Evolutionary conservation across 2,329 filamentous ascomycete genomes (phyloP).

Genomic region (Sporothrix brasiliensis): DNA sequence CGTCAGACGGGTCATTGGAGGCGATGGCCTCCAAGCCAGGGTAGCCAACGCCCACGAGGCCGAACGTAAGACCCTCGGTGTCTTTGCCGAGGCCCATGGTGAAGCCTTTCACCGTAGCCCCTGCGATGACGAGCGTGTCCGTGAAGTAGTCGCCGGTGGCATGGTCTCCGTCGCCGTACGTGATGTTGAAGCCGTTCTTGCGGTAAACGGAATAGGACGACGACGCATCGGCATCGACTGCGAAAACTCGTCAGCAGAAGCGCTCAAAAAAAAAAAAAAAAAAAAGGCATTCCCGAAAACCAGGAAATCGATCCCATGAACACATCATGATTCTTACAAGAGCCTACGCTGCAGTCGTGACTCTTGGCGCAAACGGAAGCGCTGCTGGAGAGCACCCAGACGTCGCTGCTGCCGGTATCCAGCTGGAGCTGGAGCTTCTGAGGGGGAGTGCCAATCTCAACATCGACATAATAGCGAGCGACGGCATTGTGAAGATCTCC

Average conservation of each 20-base stretch:
- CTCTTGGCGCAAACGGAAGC: slow-evolving; percentile 5
- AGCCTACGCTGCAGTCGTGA: slow-evolving; percentile 3
- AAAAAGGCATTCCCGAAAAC: not conserved
- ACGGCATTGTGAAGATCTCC: not conserved
- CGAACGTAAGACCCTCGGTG: not conserved
- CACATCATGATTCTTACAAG: slow-evolving; percentile 17
- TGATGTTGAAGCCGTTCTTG: slow-evolving; percentile 7
- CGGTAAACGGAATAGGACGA: slow-evolving; percentile 1
- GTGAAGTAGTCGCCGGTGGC: slow-evolving; percentile 10
- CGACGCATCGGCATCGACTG: slow-evolving; percentile 5
- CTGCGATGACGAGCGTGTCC: slow-evolving; percentile 6
- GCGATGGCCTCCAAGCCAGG: slow-evolving; percentile 9
- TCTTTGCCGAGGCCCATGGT: slow-evolving; percentile 13
- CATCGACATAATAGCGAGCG: slow-evolving; percentile 10
- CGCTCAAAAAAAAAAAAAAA: not conserved
- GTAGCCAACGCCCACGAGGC: slow-evolving; percentile 13
- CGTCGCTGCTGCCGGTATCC: slow-evolving; percentile 16
- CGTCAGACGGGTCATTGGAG: not conserved
- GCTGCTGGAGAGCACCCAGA: slow-evolving; percentile 13
- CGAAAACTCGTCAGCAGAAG: slow-evolving; percentile 9
- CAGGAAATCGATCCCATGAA: not conserved
- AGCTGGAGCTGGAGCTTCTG: slow-evolving; percentile 15
- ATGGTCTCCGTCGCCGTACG: slow-evolving; percentile 11
- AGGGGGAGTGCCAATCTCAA: slow-evolving; percentile 4
- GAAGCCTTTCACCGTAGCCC: not conserved